Evolutionary conservation across 2,329 filamentous ascomycete species (phyloP).

Genomic region (Colletotrichum lini): DNA sequence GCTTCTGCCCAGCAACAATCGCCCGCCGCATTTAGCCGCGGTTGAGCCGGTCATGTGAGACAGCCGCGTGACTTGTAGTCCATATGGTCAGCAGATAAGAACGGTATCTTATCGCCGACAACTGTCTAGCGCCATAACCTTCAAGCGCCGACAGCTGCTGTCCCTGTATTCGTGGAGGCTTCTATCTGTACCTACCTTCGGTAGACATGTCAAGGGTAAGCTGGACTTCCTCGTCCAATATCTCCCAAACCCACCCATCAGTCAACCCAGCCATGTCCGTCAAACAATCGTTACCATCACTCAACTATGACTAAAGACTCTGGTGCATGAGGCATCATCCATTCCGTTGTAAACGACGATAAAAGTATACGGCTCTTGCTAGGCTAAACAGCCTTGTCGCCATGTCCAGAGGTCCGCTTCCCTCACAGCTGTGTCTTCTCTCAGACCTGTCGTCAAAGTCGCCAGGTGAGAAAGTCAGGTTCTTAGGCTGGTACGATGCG

Average conservation of each 20-base stretch:
- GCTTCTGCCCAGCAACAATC: slow-evolving; percentile 33
- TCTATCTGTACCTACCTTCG: too few relatives aligned
- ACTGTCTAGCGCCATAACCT: not conserved
- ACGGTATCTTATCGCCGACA: slow-evolving; percentile 10
- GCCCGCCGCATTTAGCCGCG: slow-evolving; percentile 26
- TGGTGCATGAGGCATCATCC: not conserved
- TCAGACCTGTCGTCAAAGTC: slow-evolving; percentile 67
- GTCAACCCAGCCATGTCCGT: not conserved
- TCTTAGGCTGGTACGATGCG: slow-evolving; percentile 83
- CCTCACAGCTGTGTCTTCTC: slow-evolving; percentile 77
- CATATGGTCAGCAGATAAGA: slow-evolving; percentile 7
- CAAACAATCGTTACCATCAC: not conserved
- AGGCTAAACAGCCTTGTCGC: not conserved
- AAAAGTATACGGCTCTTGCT: not conserved
- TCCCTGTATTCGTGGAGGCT: not conserved
- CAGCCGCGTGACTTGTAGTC: slow-evolving; percentile 23
- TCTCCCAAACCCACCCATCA: not conserved
- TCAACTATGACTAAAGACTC: not conserved
- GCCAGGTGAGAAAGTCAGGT: slow-evolving; percentile 85
- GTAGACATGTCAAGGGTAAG: too few relatives aligned
- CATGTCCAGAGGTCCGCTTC: slow-evolving; percentile 73
- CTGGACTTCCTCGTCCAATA: too few relatives aligned
- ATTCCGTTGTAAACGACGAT: not conserved
- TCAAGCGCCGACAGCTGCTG: not conserved
- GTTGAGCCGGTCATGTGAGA: slow-evolving; percentile 39